phyloP scores from a whole-genome alignment of 495 filamentous ascomycete species.

The Platismatia glauca region DNA sequence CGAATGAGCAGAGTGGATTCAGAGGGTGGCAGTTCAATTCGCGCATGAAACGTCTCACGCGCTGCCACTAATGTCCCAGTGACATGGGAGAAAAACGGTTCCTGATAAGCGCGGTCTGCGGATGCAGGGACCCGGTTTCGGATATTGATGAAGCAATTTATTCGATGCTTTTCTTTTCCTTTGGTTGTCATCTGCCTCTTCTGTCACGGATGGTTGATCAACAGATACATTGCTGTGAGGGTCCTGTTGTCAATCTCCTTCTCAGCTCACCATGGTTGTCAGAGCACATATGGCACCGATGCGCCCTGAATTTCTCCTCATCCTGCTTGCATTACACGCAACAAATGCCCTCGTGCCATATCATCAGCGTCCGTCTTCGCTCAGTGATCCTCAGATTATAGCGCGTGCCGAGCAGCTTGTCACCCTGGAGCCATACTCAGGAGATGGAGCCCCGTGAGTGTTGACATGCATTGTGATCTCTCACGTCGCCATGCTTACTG shows the following conservation, averaged over 20 bases:
- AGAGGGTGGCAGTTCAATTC: background rate
- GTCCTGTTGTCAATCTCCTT: background rate
- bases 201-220: background rate
- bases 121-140: constrained; percentile 1
- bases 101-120: background rate
- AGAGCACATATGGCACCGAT: background rate
- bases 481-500: background rate
- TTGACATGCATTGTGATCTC: background rate
- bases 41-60: background rate
- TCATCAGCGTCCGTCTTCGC: background rate
- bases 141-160: background rate
- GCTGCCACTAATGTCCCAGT: background rate
- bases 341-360: background rate
- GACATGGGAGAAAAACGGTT: background rate
- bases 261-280: background rate
- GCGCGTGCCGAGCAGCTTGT: background rate
- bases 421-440: background rate
- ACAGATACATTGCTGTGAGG: background rate
- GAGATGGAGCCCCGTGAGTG: background rate
- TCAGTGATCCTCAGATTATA: background rate
- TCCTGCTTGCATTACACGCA: background rate
- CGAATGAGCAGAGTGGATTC: background rate
- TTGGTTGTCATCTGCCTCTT: background rate
- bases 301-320: background rate
- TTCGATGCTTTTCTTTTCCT: background rate